Evolutionary conservation across 805 yeast species (phyloP).

Genomic region (Candida golubevii): DNA sequence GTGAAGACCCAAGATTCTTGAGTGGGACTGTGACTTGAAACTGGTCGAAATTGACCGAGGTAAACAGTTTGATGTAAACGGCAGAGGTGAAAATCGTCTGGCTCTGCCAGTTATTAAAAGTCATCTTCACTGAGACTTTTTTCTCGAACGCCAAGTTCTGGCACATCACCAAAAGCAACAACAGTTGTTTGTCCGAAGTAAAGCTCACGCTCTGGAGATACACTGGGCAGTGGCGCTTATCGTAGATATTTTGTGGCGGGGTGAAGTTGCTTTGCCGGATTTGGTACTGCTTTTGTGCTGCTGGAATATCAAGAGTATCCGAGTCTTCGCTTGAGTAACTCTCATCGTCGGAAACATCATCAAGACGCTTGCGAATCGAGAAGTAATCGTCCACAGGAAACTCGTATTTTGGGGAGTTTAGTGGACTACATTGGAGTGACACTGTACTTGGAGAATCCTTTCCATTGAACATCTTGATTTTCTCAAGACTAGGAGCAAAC

Average conservation of each 20-base stretch:
- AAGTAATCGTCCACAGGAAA: conserved; percentile 22
- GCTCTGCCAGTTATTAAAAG: conserved; percentile 48
- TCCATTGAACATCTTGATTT: conserved; percentile 61
- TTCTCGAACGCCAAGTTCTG: conserved; percentile 38
- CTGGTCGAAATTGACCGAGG: conserved; percentile 35
- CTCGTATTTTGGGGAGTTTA: conserved; percentile 27
- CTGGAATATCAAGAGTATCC: conserved; percentile 13
- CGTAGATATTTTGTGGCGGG: conserved; percentile 16
- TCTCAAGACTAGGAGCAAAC: conserved; percentile 57
- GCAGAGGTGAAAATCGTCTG: conserved; percentile 22
- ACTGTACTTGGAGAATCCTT: conserved; percentile 58
- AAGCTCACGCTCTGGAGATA: conserved; percentile 37
- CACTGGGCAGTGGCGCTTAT: conserved; percentile 18
- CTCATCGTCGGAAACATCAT: conserved; percentile 22
- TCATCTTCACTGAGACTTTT: conserved; percentile 38
- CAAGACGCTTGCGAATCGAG: conserved; percentile 18
- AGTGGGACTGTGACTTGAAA: conserved; percentile 50
- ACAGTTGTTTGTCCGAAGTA: conserved; percentile 19
- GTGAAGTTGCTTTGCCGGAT: conserved; percentile 12
- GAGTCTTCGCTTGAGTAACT: conserved; percentile 15
- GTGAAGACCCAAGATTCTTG: conserved; percentile 25
- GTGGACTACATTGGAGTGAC: conserved; percentile 53
- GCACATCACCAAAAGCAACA: conserved; percentile 27
- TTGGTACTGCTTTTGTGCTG: conserved; percentile 16
- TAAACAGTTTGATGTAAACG: conserved; percentile 20